Evolutionary conservation across 805 yeast genomes (phyloP), one percentile per base, ranked within the genome.

Genomic region (Sugiyamaella mastotermitis): DNA sequence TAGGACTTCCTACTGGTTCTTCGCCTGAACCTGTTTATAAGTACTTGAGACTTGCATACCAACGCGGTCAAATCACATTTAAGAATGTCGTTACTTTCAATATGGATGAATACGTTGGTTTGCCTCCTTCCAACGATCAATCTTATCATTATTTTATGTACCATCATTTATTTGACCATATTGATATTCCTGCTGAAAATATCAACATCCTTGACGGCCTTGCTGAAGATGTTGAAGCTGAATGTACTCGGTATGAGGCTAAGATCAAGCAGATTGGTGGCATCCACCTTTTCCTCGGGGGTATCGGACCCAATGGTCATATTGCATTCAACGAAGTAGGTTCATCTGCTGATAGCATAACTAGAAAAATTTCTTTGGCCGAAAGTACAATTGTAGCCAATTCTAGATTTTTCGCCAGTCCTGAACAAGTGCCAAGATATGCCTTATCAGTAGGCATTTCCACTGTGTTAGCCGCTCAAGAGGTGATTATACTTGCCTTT

Each of bases 1-100:
- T 75, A 31, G 80, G 80, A 1, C 65, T 76, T 33, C 80, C 80
- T 22, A 75, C 80, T 2, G 80, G 80, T 2, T 74, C 79, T 4
- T 72, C 78, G 4, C 80, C 80, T 10, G 78, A 72, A 50, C 72
- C 70, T 3, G 70, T 75, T 9, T 75, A 75, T 51, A 60, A 65
- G 35, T 54, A 57, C 33, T 58, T 75, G 29, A 67, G 75, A 18
- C 57, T 58, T 33, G 68, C 68, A 8, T 60, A 74, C 56, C 61
- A 64, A 40, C 46, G 48, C 17, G 71, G 71, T 8, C 52, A 50
- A 24, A 62, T 75, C 5, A 60, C 67, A 16, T 75, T 75, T 57
- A 56, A 60, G 40, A 61, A 74, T 51, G 80, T 76, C 34, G 72
- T 74, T 13, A 71, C 77, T 9, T 76, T 76, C 61, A 74, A 75